These are phyloP conservation scores for Podaxis pistillaris DNA, from an alignment of 768 basidiomycete genomes.

Conservation along the genomic window DNA sequence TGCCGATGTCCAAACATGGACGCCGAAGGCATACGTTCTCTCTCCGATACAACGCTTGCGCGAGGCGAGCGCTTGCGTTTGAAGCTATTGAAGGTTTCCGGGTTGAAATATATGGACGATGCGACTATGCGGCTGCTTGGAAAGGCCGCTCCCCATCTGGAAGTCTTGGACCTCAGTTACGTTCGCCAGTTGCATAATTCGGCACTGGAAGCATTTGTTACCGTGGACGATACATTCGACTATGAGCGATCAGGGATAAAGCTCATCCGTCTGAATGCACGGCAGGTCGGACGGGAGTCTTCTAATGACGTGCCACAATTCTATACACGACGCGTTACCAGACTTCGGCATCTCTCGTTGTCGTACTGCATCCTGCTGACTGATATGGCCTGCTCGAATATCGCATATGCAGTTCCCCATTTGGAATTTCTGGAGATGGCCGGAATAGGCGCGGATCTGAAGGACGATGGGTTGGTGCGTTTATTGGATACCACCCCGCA, in stretches of 20 bases:
- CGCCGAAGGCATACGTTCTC: constrained; percentile 54
- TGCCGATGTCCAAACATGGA: constrained; percentile 70
- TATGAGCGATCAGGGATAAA: constrained; percentile 31
- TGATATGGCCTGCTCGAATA: constrained; percentile 69
- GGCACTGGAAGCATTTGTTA: constrained; percentile 69
- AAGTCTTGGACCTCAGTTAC: constrained; percentile 81
- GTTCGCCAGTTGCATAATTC: constrained; percentile 71
- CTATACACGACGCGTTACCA: constrained; percentile 62
- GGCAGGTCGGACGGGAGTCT: constrained; percentile 61
- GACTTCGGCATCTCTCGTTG: constrained; percentile 70
- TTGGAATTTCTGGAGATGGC: constrained; percentile 81
- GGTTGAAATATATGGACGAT: constrained; percentile 61
- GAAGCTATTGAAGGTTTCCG: constrained; percentile 65
- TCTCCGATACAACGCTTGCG: constrained; percentile 41
- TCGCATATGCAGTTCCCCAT: constrained; percentile 67
- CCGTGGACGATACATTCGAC: constrained; percentile 42
- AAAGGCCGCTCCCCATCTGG: constrained; percentile 65
- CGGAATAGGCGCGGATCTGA: constrained; percentile 66
- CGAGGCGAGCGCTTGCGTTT: constrained; percentile 52
- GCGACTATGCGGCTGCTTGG: constrained; percentile 65
- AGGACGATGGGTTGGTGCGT: constrained; percentile 70
- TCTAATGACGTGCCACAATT: constrained; percentile 39
- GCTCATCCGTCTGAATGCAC: constrained; percentile 53
- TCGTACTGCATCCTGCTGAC: constrained; percentile 73
- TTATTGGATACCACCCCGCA: constrained; percentile 68